Conservation (phyloP, 2,329 filamentous ascomycete species). For the Nigrograna mackinnonii region DNA sequence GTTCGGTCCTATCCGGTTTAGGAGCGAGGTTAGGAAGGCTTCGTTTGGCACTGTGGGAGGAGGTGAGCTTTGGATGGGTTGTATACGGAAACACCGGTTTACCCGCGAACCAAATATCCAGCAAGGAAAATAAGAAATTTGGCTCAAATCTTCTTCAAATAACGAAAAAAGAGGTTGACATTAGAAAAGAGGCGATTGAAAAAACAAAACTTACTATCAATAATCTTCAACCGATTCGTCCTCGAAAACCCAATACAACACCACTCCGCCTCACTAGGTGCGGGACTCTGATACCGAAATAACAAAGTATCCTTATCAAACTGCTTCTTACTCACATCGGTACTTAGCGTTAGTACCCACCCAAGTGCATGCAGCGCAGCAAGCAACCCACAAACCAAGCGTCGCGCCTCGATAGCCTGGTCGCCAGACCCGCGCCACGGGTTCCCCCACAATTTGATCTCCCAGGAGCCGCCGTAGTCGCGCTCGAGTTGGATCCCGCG, state of each 20-base stretch:
- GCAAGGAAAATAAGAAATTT: too few relatives aligned
- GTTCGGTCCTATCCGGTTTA: background rate
- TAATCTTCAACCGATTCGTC: slow-evolving; percentile 30
- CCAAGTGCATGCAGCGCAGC: slow-evolving; percentile 37
- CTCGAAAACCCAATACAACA: slow-evolving; percentile 39
- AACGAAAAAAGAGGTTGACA: too few relatives aligned
- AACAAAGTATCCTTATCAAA: slow-evolving; percentile 42
- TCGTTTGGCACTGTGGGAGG: too few relatives aligned
- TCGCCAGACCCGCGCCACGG: slow-evolving; percentile 36
- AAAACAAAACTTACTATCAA: slow-evolving; percentile 28
- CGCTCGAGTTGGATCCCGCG: slow-evolving; percentile 35
- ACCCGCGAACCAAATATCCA: too few relatives aligned
- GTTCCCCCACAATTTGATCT: slow-evolving; percentile 42
- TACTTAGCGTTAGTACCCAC: slow-evolving; percentile 42
- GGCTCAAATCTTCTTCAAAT: too few relatives aligned
- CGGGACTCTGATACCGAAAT: slow-evolving; percentile 39
- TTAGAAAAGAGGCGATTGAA: too few relatives aligned
- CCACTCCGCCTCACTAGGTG: slow-evolving; percentile 42
- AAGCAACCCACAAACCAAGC: slow-evolving; percentile 37
- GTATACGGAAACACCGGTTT: slow-evolving; percentile 11
- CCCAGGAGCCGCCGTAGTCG: slow-evolving; percentile 35
- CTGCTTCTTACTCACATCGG: slow-evolving; percentile 39
- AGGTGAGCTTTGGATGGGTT: slow-evolving; percentile 13
- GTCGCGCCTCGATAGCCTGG: slow-evolving; percentile 31
- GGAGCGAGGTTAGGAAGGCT: too few relatives aligned